Conservation (phyloP, 352 stramenopile species). For the Pythium phragmitis region DNA sequence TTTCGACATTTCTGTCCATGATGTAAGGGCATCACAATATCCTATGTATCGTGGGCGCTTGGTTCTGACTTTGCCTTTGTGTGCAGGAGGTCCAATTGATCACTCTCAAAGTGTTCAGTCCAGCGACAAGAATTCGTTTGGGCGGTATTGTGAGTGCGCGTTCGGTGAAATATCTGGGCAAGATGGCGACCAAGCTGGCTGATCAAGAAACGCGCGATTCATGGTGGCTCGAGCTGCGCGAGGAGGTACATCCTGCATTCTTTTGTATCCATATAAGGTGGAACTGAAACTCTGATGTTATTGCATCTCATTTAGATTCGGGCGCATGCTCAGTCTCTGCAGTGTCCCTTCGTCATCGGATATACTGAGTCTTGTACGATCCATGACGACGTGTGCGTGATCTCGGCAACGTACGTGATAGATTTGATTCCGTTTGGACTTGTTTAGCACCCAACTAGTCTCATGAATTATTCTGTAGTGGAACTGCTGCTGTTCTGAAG, state of each 20-base stretch:
- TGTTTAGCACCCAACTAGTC: not conserved
- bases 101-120: slow-evolving; percentile 92
- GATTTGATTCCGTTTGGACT: not conserved
- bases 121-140: slow-evolving; percentile 71
- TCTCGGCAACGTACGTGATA: slow-evolving; percentile 90
- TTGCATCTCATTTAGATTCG: slow-evolving; percentile 64
- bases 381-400: slow-evolving; percentile 96
- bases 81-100: slow-evolving; percentile 94
- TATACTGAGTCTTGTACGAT: slow-evolving; percentile 97
- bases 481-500: slow-evolving; percentile 77
- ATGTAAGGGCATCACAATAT: slow-evolving; percentile 37
- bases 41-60: not conserved
- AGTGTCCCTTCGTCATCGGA: slow-evolving; percentile 95
- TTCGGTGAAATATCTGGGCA: slow-evolving; percentile 89
- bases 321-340: slow-evolving; percentile 94
- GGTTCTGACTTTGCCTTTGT: not conserved
- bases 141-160: slow-evolving; percentile 84
- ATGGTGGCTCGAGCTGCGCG: slow-evolving; percentile 97
- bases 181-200: slow-evolving; percentile 93
- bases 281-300: not conserved
- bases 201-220: slow-evolving; percentile 97
- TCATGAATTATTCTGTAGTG: slow-evolving; percentile 31
- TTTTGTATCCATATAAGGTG: not conserved
- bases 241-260: slow-evolving; percentile 68
- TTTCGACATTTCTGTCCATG: slow-evolving; percentile 75